These are phyloP conservation scores for Apium graveolens DNA, from an alignment of 129 eudicot species.

Conservation along the genomic window DNA sequence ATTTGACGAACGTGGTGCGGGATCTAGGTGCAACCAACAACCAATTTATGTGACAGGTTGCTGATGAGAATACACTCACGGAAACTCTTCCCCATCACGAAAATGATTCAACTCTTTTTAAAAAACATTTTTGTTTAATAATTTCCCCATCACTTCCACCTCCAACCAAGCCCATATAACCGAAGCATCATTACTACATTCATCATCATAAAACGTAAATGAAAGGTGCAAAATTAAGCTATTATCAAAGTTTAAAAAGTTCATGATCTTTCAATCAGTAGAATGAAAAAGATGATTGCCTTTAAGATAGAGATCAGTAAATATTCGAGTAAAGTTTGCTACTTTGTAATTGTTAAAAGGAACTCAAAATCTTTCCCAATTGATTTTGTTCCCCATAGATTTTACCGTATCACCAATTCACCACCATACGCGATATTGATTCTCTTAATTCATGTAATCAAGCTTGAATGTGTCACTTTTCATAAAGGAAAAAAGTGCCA, in stretches of 20 bases:
- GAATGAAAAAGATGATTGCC: constrained; percentile 2
- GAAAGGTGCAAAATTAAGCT: constrained; percentile 2
- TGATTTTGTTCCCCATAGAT: neutral
- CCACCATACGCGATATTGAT: neutral
- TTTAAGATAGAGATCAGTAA: constrained; percentile 4
- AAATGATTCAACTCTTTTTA: neutral
- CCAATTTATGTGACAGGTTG: neutral
- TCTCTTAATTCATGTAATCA: neutral
- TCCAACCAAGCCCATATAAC: neutral
- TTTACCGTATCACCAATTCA: neutral
- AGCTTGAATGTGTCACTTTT: neutral
- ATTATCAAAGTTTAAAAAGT: neutral
- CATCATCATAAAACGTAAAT: constrained; percentile 4
- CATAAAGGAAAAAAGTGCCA: neutral
- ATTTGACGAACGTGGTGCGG: too few relatives aligned
- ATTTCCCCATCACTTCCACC: neutral
- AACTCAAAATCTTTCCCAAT: neutral
- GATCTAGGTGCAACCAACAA: neutral
- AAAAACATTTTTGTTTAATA: too few relatives aligned
- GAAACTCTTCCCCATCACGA: neutral
- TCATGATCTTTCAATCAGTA: constrained; percentile 10
- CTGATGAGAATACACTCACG: neutral
- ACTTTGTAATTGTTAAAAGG: neutral
- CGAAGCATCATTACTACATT: neutral
- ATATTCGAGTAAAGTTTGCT: constrained; percentile 1